Conservation (phyloP, 2,329 filamentous ascomycete genomes). For the Endoconidiophora laricicola region DNA sequence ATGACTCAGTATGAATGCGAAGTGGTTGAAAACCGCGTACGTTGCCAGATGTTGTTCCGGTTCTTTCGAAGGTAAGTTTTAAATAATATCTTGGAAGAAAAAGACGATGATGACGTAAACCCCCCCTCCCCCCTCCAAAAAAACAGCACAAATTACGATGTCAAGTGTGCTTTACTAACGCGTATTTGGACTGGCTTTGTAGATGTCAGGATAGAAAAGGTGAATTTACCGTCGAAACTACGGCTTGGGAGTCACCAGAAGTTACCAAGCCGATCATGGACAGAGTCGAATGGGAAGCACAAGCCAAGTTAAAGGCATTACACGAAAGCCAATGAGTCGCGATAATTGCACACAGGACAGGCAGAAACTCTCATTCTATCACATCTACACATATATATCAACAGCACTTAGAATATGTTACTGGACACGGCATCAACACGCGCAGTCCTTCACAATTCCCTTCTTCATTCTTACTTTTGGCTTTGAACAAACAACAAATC, state of each 20-base stretch:
- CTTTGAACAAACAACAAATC: too few species aligned
- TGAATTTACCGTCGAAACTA: slow-evolving; percentile 45
- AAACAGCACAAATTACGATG: background rate
- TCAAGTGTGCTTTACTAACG: too few species aligned
- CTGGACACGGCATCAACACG: too few species aligned
- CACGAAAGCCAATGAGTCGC: background rate
- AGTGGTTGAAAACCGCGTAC: slow-evolving; percentile 31
- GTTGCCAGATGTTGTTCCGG: slow-evolving; percentile 40
- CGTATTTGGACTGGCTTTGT: slow-evolving; percentile 10
- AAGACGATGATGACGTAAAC: background rate
- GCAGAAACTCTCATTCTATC: background rate
- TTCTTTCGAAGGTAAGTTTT: slow-evolving; percentile 40
- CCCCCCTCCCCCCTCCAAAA: too few species aligned
- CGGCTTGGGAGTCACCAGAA: slow-evolving; percentile 36
- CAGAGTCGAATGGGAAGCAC: slow-evolving; percentile 9
- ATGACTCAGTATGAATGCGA: slow-evolving; percentile 46
- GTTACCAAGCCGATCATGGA: slow-evolving; percentile 11
- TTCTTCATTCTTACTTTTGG: too few species aligned
- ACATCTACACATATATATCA: too few species aligned
- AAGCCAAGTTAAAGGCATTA: slow-evolving; percentile 6
- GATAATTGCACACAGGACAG: background rate
- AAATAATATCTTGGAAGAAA: background rate
- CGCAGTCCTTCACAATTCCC: too few species aligned
- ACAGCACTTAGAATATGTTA: too few species aligned
- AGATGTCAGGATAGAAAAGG: slow-evolving; percentile 44